Conservation (phyloP, 2,329 filamentous ascomycete genomes). For the Ploettnerulaceae sp. region DNA sequence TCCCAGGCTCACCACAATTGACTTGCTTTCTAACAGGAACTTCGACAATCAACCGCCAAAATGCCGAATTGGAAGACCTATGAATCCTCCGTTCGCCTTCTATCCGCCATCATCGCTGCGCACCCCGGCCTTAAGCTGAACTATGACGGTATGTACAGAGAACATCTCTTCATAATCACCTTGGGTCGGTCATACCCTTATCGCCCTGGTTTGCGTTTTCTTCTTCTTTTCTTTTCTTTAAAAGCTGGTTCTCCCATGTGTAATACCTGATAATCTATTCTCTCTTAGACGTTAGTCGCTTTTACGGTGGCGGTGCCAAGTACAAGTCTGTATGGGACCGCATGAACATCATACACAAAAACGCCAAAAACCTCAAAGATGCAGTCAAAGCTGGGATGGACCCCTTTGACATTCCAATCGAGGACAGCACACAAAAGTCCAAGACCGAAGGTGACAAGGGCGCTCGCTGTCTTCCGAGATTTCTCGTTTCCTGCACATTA, state of each 20-base stretch:
- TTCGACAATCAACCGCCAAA: slow-evolving; percentile 13
- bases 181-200: too few species aligned
- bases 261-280: slow-evolving; percentile 15
- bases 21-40: slow-evolving; percentile 7
- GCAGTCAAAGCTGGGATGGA: slow-evolving; percentile 25
- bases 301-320: slow-evolving; percentile 22
- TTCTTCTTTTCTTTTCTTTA: slow-evolving; percentile 2
- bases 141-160: slow-evolving; percentile 51
- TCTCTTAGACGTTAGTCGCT: slow-evolving; percentile 18
- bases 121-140: slow-evolving; percentile 51
- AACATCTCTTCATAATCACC: slow-evolving; percentile 12
- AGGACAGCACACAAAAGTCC: slow-evolving; percentile 6
- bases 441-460: slow-evolving; percentile 19
- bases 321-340: slow-evolving; percentile 24
- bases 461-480: background rate
- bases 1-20: background rate
- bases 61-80: slow-evolving; percentile 58
- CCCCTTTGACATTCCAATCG: slow-evolving; percentile 19
- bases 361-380: slow-evolving; percentile 17
- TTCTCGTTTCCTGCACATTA: slow-evolving; percentile 1
- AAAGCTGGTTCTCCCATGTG: background rate
- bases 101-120: slow-evolving; percentile 57
- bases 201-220: background rate
- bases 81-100: slow-evolving; percentile 54
- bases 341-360: slow-evolving; percentile 20